Base-by-base conservation (phyloP, 495 filamentous ascomycete species). In the Penicillium lagena region DNA sequence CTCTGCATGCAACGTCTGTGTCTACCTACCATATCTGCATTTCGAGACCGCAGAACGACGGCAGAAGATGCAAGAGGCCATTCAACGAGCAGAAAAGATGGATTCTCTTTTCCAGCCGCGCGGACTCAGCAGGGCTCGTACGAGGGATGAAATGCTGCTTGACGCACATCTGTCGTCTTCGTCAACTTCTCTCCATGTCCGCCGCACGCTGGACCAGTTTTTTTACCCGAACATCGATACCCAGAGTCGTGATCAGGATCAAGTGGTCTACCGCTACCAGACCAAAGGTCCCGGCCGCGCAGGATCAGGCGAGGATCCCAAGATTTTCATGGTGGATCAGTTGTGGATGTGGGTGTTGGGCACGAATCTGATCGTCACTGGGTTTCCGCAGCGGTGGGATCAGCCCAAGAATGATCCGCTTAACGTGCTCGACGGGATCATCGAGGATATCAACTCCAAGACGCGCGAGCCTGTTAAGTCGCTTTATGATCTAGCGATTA, bases 251-350 rank as follows among this genome's bases (percentile, higher is more conserved):
- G 83, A 87, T 47, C 65, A 73, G 38, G 82, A 86, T 50, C 83
- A 87, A 58, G 82, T 87, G 5, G 81, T 87, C 2, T 86, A 79
- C 50, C 73, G 83, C 5, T 86, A 85, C 52, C 77, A 72, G 47
- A 69, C 64, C 4, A 57, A 63, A 37, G 56, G 53, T 7, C 54
- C 58, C 10, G 59, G 47, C 7, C 47, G 52, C 29, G 61, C 54
- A 15, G 60, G 59, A 12, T 53, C 66, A 10, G 51, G 53, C 1
- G 52, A 66, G n/a, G 79, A 83, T 39, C 73, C 73, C 1, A 86
- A 86, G 50, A 76, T 87, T 9, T 81, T 85, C 54, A 87, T 86
- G 82, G 83, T 87, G 5, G 83, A 86, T 52, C 82, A 86, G 54
- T 64, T 86, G 7, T 87, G 82, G 82, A 75, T 86, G 62, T 86